A percentile compares a stretch with the other conserved stretches of the same genome.
phyloP scores from a whole-genome alignment of 345 rosid species.

The Hibiscus syriacus region DNA sequence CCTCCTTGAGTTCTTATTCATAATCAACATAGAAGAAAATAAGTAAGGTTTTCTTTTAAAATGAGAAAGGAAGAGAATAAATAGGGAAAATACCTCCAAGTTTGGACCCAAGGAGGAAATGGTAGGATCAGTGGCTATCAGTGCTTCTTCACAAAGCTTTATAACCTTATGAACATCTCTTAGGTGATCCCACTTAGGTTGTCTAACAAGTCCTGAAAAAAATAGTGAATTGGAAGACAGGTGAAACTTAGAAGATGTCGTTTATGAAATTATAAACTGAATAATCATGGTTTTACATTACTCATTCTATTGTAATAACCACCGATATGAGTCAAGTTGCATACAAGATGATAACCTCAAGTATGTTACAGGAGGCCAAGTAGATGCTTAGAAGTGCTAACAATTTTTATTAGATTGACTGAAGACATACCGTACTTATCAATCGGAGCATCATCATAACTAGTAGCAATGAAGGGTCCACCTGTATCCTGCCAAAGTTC shows the following conservation, averaged over 20 bases:
- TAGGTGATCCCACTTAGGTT: slow-evolving; percentile 97
- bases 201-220: slow-evolving; percentile 69
- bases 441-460: slow-evolving; percentile 95
- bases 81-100: slow-evolving; percentile 49
- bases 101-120: slow-evolving; percentile 61
- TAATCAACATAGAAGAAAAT: neutral
- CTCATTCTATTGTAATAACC: neutral
- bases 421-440: slow-evolving; percentile 77
- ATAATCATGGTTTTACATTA: neutral
- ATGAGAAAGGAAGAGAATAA: neutral
- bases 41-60: neutral
- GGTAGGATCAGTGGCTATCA: slow-evolving; percentile 68
- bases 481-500: slow-evolving; percentile 74
- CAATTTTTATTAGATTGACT: neutral
- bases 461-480: slow-evolving; percentile 91
- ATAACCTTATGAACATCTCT: slow-evolving; percentile 82
- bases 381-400: neutral
- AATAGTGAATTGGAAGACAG: neutral
- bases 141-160: slow-evolving; percentile 75
- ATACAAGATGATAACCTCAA: neutral
- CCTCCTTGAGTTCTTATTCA: neutral
- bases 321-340: neutral
- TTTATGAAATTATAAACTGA: neutral
- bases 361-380: neutral
- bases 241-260: neutral